phyloP scores from a whole-genome alignment of 2,329 filamentous ascomycete genomes.

The Akanthomyces uredinophilus region DNA sequence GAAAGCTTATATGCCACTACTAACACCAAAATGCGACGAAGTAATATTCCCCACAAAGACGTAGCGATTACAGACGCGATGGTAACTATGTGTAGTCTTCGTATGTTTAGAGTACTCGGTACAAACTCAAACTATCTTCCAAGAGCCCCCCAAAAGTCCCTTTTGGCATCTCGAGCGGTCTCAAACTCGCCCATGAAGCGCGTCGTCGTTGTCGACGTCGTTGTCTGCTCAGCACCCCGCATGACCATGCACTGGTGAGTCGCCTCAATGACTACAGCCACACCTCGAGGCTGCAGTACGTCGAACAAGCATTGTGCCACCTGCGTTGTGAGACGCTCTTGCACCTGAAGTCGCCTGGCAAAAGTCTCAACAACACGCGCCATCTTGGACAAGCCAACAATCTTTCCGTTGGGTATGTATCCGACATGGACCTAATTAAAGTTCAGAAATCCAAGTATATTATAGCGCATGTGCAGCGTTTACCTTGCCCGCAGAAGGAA shows the following conservation, averaged over 20 bases:
- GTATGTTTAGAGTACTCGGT: too few relatives aligned
- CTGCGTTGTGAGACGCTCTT: conserved; percentile 2
- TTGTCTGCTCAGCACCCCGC: not conserved
- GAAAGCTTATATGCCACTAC: too few relatives aligned
- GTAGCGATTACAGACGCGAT: too few relatives aligned
- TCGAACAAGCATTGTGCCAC: not conserved
- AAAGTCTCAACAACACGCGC: not conserved
- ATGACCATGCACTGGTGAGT: conserved; percentile 1
- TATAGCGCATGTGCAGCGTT: not conserved
- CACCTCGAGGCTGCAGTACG: not conserved
- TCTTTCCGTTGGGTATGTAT: not conserved
- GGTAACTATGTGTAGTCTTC: too few relatives aligned
- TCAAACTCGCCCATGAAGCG: not conserved
- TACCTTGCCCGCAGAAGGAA: not conserved
- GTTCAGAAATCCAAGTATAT: not conserved
- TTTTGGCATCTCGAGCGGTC: not conserved
- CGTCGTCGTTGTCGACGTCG: not conserved
- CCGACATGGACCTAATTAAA: not conserved
- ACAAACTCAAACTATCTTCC: not conserved
- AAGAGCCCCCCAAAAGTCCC: not conserved
- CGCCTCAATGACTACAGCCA: not conserved
- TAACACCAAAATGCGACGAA: too few relatives aligned
- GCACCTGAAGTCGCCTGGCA: not conserved
- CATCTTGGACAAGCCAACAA: conserved; percentile 1
- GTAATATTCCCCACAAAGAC: too few relatives aligned